Conservation (phyloP, 2,329 filamentous ascomycete genomes). For the Claviceps sp. region DNA sequence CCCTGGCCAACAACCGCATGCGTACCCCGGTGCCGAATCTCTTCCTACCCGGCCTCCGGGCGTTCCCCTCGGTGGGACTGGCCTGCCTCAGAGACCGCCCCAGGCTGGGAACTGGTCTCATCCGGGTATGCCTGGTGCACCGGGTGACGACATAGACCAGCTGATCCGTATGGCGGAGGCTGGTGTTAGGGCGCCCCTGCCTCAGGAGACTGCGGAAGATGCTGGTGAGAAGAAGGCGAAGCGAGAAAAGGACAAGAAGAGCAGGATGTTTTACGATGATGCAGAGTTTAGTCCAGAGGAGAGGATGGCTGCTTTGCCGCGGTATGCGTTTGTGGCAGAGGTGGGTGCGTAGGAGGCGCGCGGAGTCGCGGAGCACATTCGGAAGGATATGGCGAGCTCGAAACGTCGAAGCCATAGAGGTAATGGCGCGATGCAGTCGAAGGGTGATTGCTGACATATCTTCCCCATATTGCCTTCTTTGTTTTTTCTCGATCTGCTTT, state of each 20-base stretch:
- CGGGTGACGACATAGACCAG: conserved; percentile 50
- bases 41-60: conserved; percentile 34
- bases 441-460: not conserved
- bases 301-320: conserved; percentile 66
- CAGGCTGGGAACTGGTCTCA: conserved; percentile 16
- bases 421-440: not conserved
- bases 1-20: conserved; percentile 14
- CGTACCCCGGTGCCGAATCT: conserved; percentile 24
- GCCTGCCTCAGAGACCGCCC: conserved; percentile 31
- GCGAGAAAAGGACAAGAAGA: conserved; percentile 53
- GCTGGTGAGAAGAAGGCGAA: conserved; percentile 50
- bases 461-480: not conserved
- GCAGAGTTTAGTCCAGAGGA: conserved; percentile 74
- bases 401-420: not conserved
- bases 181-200: conserved; percentile 35
- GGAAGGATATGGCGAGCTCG: not conserved
- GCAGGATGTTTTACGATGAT: conserved; percentile 69
- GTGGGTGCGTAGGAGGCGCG: conserved; percentile 5
- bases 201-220: conserved; percentile 24
- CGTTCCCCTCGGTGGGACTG: conserved; percentile 22
- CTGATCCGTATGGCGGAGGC: conserved; percentile 52
- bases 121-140: conserved; percentile 9
- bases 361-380: not conserved
- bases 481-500: not conserved
- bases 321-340: conserved; percentile 48